Percentiles rank a stretch among this genome's conserved stretches.
Evolutionary conservation across 768 basidiomycete species (phyloP).

Genomic region (Termitomyces sp.): DNA sequence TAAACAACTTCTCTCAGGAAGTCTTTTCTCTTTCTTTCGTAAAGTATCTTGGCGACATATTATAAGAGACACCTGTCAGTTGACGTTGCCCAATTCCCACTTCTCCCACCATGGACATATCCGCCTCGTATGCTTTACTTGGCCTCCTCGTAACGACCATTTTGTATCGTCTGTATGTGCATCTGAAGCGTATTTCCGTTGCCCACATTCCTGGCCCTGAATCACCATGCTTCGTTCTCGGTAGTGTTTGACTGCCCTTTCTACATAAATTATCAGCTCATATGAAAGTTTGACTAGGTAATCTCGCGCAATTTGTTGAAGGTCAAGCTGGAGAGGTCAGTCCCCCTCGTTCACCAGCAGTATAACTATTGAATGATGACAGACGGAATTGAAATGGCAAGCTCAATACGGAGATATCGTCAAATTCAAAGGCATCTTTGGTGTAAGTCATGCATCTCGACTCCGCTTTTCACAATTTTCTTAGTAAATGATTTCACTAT

Average conservation of each 20-base stretch:
- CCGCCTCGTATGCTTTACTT: constrained; percentile 5
- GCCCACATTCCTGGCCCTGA: constrained; percentile 31
- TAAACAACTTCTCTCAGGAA: neutral
- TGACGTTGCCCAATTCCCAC: neutral
- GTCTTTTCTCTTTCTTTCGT: neutral
- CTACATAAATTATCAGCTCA: neutral
- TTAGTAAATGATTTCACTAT: neutral
- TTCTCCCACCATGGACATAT: constrained; percentile 9
- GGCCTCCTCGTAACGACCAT: constrained; percentile 3
- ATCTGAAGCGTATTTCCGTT: constrained; percentile 29
- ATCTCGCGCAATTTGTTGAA: constrained; percentile 26
- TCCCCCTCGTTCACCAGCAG: neutral
- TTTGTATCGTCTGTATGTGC: constrained; percentile 25
- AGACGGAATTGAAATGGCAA: constrained; percentile 45
- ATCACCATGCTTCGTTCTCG: constrained; percentile 37
- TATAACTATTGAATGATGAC: neutral
- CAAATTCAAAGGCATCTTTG: constrained; percentile 33
- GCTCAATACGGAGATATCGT: constrained; percentile 38
- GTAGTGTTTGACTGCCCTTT: constrained; percentile 13
- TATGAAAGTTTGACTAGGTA: constrained; percentile 12
- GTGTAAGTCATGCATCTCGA: constrained; percentile 22
- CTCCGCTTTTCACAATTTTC: neutral
- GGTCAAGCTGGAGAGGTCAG: constrained; percentile 31
- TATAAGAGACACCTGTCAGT: neutral
- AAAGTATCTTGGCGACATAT: neutral